Evolutionary conservation across 2,329 filamentous ascomycete genomes (phyloP), one percentile per base, ranked within the genome.

Genomic region (Talaromyces sp.): DNA sequence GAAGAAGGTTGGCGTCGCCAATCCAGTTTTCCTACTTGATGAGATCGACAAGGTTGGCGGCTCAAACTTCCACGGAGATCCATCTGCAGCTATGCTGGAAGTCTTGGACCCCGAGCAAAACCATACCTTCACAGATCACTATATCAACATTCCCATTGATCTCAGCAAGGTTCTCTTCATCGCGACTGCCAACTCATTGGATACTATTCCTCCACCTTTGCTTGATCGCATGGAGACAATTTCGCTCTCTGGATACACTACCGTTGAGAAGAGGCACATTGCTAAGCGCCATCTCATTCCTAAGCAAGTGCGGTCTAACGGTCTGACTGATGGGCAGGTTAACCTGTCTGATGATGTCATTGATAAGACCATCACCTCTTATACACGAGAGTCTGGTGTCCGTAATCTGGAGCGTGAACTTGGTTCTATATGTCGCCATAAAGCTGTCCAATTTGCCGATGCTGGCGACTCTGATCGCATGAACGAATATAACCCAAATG

Each of bases 211-310:
- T 2, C 81, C 91, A n/a, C 92, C 94, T 16, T 79, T 99, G 2
- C 82, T 99, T 11, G 94, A 99, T 74, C 88, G 94, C 54, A 97
- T 99, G 93, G 94, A 99, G 76, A 96, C 88, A 6, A 96, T 99
- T 49, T 84, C 89, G 60, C 83, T 99, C 19, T 90, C 91, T 1
- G 94, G 94, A 61, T 99, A 99, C 77, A 99, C 94, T 0, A 97
- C 92, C 5, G 82, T 97, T 16, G 94, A 99, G 79, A 99, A 99
- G 79, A 85, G 91, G 52, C 91, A 97, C 71, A 99, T 99, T 69
- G 93, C 94, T 14, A 86, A 86, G 64, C 88, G 89, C 63, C 94
- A 99, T 73, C 80, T 99, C n/a, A 87, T 99, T 17, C 94, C 94
- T 11, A 99, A 97, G 77, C 94, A 99, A 72, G 87, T 97, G 65